phyloP scores from a whole-genome alignment of 1,139 yeast genomes.

The Debaryomyces psychrophilus region DNA sequence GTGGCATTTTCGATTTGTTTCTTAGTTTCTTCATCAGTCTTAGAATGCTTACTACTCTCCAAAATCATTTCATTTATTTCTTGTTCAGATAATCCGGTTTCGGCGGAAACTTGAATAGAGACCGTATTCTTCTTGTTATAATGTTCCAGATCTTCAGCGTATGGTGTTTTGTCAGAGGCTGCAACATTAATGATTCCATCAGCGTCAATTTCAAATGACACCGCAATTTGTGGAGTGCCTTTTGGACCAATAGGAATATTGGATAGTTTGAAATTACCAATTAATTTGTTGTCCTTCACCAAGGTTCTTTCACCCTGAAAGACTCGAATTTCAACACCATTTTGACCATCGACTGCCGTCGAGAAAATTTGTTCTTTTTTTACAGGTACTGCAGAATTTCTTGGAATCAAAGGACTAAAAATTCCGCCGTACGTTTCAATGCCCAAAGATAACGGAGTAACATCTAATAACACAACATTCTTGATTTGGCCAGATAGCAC shows the following conservation, averaged over 20 bases:
- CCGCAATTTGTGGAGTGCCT: constrained; percentile 76
- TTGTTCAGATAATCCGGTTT: constrained; percentile 65
- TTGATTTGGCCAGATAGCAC: constrained; percentile 69
- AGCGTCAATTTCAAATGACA: constrained; percentile 75
- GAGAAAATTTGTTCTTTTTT: constrained; percentile 73
- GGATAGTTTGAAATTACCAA: constrained; percentile 69
- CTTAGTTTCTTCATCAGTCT: constrained; percentile 45
- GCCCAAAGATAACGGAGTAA: constrained; percentile 77
- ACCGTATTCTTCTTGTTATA: constrained; percentile 40
- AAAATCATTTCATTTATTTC: constrained; percentile 61
- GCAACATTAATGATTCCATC: constrained; percentile 80
- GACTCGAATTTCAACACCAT: constrained; percentile 76
- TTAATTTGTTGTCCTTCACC: constrained; percentile 70
- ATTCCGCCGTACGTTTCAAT: constrained; percentile 84
- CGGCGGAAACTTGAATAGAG: constrained; percentile 72
- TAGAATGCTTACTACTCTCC: constrained; percentile 49
- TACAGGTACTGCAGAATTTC: constrained; percentile 77
- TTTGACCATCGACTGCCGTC: constrained; percentile 86
- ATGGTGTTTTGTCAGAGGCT: constrained; percentile 41
- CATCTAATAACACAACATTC: constrained; percentile 75
- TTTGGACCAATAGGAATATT: constrained; percentile 75
- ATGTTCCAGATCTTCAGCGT: constrained; percentile 25
- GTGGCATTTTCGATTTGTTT: constrained; percentile 51
- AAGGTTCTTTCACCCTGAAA: constrained; percentile 79
- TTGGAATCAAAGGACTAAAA: constrained; percentile 72